Conservation (phyloP, 2,329 filamentous ascomycete species). For the Claviceps fusiformis region DNA sequence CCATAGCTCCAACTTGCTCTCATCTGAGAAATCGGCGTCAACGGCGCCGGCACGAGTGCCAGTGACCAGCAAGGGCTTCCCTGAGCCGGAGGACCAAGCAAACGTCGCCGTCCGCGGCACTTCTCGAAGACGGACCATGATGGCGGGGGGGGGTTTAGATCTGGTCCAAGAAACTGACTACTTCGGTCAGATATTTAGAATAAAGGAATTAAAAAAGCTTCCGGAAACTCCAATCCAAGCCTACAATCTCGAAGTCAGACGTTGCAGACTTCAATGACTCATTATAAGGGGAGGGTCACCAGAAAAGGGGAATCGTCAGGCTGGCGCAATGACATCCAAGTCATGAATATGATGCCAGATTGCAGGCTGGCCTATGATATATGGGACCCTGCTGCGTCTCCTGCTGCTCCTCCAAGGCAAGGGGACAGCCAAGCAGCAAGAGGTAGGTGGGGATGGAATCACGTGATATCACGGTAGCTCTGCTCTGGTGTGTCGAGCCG, state of each 20-base stretch:
- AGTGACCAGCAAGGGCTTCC: constrained; percentile 73
- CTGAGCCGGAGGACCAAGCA: constrained; percentile 79
- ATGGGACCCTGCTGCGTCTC: constrained; percentile 9
- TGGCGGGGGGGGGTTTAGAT: constrained; percentile 15
- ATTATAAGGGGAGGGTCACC: constrained; percentile 3
- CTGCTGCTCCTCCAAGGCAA: constrained; percentile 13
- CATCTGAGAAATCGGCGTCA: constrained; percentile 93
- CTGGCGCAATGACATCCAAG: constrained; percentile 12
- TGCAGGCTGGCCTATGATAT: constrained; percentile 20
- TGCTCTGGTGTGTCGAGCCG: background rate
- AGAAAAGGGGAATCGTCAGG: constrained; percentile 6
- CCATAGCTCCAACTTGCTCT: constrained; percentile 94
- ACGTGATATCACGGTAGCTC: background rate
- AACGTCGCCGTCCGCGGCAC: constrained; percentile 95
- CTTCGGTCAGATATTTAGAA: constrained; percentile 3
- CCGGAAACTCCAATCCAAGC: background rate
- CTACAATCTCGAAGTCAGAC: constrained; percentile 2
- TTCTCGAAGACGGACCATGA: constrained; percentile 92
- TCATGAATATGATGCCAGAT: constrained; percentile 29
- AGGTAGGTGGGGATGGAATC: background rate
- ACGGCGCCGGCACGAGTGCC: constrained; percentile 92
- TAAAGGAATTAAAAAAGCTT: background rate
- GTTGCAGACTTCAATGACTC: background rate
- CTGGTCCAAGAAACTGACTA: constrained; percentile 10
- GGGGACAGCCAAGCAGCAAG: background rate